Conservation (phyloP, 768 basidiomycete species). For the Amanita inopinata region DNA sequence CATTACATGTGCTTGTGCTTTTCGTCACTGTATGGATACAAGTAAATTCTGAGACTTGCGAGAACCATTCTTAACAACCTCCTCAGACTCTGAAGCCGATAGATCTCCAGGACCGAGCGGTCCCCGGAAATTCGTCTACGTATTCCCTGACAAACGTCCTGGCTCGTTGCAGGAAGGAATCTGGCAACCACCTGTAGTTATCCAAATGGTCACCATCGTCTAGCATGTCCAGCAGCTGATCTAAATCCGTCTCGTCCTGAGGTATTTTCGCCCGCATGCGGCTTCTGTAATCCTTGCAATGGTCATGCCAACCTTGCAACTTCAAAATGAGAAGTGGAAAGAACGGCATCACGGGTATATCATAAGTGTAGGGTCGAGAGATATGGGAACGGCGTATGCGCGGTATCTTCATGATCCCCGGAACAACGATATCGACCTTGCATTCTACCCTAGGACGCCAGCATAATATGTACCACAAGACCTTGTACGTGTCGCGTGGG, state of each 20-base stretch:
- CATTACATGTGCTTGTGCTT: no score
- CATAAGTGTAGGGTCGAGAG: conserved; percentile 7
- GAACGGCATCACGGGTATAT: conserved; percentile 21
- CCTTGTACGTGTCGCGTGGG: conserved; percentile 29
- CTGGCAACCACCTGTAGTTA: neutral
- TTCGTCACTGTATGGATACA: no score
- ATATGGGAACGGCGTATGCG: conserved; percentile 16
- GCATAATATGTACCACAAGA: conserved; percentile 26
- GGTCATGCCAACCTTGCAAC: conserved; percentile 26
- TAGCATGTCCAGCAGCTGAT: conserved; percentile 20
- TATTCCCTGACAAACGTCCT: neutral
- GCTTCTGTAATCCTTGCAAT: conserved; percentile 17
- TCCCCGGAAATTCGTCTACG: neutral
- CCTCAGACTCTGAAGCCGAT: neutral
- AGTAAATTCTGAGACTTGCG: no score
- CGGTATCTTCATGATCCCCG: conserved; percentile 26
- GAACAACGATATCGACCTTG: conserved; percentile 29
- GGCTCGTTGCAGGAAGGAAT: neutral
- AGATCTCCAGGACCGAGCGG: neutral
- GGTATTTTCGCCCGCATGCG: conserved; percentile 24
- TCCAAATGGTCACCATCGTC: neutral
- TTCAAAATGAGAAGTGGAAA: conserved; percentile 22
- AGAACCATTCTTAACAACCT: no score
- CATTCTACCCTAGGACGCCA: conserved; percentile 15
- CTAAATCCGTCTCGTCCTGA: conserved; percentile 25